Conservation (phyloP, 495 filamentous ascomycete genomes). For the Aspergillus carlsbadensis region DNA sequence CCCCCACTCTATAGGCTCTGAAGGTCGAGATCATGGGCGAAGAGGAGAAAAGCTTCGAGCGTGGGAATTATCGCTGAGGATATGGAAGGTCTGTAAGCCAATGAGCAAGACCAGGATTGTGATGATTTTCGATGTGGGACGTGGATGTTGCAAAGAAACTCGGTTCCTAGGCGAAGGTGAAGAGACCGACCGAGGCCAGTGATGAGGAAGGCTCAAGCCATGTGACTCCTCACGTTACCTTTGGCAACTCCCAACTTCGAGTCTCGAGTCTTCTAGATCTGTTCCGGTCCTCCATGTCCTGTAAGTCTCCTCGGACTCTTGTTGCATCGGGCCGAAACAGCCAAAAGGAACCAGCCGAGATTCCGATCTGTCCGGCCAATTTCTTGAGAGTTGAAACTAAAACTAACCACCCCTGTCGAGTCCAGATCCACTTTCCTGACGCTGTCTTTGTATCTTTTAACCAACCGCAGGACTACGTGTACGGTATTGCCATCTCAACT, state of each 20-base stretch:
- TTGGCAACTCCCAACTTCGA: not conserved
- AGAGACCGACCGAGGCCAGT: not conserved
- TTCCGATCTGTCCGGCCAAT: not conserved
- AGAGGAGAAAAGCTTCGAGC: not conserved
- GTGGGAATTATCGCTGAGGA: not conserved
- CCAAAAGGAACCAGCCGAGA: not conserved
- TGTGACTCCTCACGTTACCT: not conserved
- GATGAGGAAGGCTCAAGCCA: not conserved
- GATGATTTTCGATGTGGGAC: not conserved
- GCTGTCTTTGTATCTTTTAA: not conserved
- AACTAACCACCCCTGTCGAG: not conserved
- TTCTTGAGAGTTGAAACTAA: not conserved
- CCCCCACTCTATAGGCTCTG: not conserved
- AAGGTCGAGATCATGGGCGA: not conserved
- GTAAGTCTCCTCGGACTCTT: not conserved
- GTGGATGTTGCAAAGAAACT: not conserved
- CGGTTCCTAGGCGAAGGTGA: no score
- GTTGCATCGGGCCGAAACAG: slow-evolving; percentile 7
- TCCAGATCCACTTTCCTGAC: not conserved
- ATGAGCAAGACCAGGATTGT: not conserved
- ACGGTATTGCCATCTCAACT: not conserved
- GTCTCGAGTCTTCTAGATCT: not conserved
- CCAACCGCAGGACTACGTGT: not conserved
- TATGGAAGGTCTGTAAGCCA: not conserved
- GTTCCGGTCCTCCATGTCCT: not conserved